Percentiles rank a stretch among this genome's conserved stretches.
Conservation (phyloP, 2,329 filamentous ascomycete genomes). For the Claviceps humidiphila region DNA sequence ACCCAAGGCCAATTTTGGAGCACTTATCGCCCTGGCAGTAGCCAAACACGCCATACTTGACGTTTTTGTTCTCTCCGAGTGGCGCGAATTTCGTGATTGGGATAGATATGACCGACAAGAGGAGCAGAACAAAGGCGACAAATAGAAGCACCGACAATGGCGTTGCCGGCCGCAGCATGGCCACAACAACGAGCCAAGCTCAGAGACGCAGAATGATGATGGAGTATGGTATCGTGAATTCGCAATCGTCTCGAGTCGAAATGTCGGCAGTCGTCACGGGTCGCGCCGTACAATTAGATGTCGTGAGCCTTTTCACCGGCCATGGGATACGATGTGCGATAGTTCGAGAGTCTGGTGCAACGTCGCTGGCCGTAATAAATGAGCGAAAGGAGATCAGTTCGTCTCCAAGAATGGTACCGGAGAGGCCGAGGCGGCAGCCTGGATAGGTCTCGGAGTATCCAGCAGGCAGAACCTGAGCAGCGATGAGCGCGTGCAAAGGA, state of each 20-base stretch:
- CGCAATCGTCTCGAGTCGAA: neutral
- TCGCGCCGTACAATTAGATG: neutral
- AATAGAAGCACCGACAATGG: slow-evolving; percentile 78
- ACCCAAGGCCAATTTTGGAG: slow-evolving; percentile 67
- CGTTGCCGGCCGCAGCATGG: slow-evolving; percentile 83
- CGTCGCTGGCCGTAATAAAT: neutral
- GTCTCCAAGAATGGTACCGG: neutral
- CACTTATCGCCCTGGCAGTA: slow-evolving; percentile 60
- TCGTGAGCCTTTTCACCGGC: neutral
- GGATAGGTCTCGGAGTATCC: neutral
- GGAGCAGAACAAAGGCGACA: slow-evolving; percentile 68
- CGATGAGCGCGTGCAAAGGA: neutral
- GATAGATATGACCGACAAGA: slow-evolving; percentile 81
- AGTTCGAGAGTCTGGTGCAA: neutral
- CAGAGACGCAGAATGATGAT: slow-evolving; percentile 9
- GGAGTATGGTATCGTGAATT: neutral
- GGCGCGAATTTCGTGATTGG: slow-evolving; percentile 79
- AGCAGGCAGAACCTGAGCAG: too few species aligned
- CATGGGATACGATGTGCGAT: neutral
- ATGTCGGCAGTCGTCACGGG: slow-evolving; percentile 1
- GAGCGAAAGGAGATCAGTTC: neutral
- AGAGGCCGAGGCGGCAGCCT: neutral
- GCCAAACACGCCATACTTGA: slow-evolving; percentile 86
- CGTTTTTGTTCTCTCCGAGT: slow-evolving; percentile 61
- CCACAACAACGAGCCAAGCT: slow-evolving; percentile 19